A percentile compares a stretch with the other conserved stretches of the same genome.
These are phyloP conservation scores for Ajuga chamaepitys DNA, from an alignment of 257 asterid genomes.

Conservation along the genomic window DNA sequence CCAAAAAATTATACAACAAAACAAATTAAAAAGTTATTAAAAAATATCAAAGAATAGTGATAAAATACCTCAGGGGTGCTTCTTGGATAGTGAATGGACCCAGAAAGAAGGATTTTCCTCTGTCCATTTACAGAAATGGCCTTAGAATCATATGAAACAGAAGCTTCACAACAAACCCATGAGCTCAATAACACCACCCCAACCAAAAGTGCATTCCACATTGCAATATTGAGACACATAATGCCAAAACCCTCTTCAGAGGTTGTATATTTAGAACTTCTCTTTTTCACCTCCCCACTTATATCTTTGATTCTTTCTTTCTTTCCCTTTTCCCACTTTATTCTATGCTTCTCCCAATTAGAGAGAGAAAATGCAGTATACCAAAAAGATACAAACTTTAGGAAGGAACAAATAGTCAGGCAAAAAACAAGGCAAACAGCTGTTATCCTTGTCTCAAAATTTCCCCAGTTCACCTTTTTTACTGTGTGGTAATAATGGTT, in stretches of 20 bases:
- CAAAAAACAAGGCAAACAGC: constrained; percentile 25
- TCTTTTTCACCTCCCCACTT: constrained; percentile 13
- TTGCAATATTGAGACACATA: constrained; percentile 30
- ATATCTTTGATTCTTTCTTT: constrained; percentile 26
- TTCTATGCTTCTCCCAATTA: constrained; percentile 32
- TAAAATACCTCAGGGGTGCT: constrained; percentile 81
- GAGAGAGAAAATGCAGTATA: constrained; percentile 20
- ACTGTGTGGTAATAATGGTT: neutral
- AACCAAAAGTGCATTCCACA: constrained; percentile 26
- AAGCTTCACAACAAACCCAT: constrained; percentile 36
- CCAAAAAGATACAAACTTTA: constrained; percentile 25
- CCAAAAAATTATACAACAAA: constrained; percentile 11
- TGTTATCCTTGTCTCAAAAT: constrained; percentile 24
- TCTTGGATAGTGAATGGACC: constrained; percentile 92
- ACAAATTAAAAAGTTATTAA: neutral
- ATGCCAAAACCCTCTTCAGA: constrained; percentile 22
- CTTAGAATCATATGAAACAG: constrained; percentile 72
- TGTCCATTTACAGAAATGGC: constrained; percentile 72
- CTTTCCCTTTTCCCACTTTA: constrained; percentile 34
- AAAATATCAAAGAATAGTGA: neutral
- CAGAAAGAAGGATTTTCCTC: constrained; percentile 70
- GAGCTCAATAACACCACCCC: constrained; percentile 25
- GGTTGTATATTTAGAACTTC: constrained; percentile 21
- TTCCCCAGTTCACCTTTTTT: neutral
- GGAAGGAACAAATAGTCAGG: constrained; percentile 9